Evolutionary conservation across 305 asterid genomes (phyloP).

Genomic region (Petunia hybrid): DNA sequence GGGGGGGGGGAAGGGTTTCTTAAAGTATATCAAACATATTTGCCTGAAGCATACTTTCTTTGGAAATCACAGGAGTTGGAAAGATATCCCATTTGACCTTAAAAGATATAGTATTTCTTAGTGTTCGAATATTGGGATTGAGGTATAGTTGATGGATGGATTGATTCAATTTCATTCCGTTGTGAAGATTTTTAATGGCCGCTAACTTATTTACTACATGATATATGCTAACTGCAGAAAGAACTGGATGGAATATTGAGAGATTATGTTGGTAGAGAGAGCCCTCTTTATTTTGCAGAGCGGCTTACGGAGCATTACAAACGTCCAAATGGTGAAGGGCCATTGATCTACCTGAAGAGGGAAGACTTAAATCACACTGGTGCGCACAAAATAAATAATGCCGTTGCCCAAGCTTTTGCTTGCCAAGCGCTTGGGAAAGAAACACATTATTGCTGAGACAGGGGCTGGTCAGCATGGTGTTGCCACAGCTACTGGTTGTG

Average conservation of each 20-base stretch:
- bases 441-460: slow-evolving; percentile 89
- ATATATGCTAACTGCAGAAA: slow-evolving; percentile 52
- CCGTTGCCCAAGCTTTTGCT: slow-evolving; percentile 58
- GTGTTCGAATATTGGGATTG: neutral
- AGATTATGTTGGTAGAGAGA: slow-evolving; percentile 94
- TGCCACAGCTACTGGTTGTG: slow-evolving; percentile 95
- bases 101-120: neutral
- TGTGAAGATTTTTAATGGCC: neutral
- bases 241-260: slow-evolving; percentile 76
- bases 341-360: slow-evolving; percentile 79
- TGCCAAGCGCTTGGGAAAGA: slow-evolving; percentile 70
- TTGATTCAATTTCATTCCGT: neutral
- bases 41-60: neutral
- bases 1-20: neutral
- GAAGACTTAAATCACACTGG: slow-evolving; percentile 97
- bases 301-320: slow-evolving; percentile 83
- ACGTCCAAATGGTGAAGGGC: slow-evolving; percentile 77
- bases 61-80: neutral
- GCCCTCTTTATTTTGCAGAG: slow-evolving; percentile 88
- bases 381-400: slow-evolving; percentile 93
- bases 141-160: slow-evolving; percentile 10
- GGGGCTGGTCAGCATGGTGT: slow-evolving; percentile 99
- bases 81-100: neutral
- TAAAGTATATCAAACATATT: neutral
- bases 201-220: neutral